A percentile compares a stretch with the other conserved stretches of the same genome.
Evolutionary conservation across 192 early-diverging fungal species (phyloP).

Genomic region (Coemansia sp.): DNA sequence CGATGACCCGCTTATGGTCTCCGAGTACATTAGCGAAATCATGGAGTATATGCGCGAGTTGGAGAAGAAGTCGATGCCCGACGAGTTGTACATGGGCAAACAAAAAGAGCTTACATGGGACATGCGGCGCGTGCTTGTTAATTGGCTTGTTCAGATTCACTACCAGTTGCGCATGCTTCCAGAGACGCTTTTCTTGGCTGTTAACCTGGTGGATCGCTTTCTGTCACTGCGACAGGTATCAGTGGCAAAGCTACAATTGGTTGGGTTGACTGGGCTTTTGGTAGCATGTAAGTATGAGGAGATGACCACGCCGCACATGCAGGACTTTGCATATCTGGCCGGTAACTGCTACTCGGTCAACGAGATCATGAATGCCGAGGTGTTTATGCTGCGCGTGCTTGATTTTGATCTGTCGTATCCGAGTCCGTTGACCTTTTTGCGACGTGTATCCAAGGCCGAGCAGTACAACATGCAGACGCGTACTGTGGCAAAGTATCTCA

Average conservation of each 20-base stretch:
- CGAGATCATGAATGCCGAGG: constrained; percentile 89
- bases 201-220: constrained; percentile 96
- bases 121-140: constrained; percentile 90
- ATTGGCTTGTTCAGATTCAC: constrained; percentile 95
- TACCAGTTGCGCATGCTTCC: constrained; percentile 85
- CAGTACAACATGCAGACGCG: constrained; percentile 87
- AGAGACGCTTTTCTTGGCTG: constrained; percentile 89
- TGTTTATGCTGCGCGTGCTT: constrained; percentile 83
- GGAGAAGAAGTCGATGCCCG: constrained; percentile 77
- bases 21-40: constrained; percentile 94
- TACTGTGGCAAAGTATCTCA: constrained; percentile 91
- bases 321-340: constrained; percentile 83
- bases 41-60: constrained; percentile 78
- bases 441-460: constrained; percentile 86
- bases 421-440: constrained; percentile 88
- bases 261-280: constrained; percentile 87
- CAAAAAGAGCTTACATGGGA: constrained; percentile 88
- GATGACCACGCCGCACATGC: constrained; percentile 74
- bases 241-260: constrained; percentile 87
- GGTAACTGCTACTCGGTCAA: constrained; percentile 75
- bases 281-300: constrained; percentile 97
- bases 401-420: constrained; percentile 88
- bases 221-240: constrained; percentile 82
- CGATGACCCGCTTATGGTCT: constrained; percentile 86
- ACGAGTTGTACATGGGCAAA: constrained; percentile 75